phyloP scores from a whole-genome alignment of 1,139 yeast species.

The Yamadazyma taylorii region DNA sequence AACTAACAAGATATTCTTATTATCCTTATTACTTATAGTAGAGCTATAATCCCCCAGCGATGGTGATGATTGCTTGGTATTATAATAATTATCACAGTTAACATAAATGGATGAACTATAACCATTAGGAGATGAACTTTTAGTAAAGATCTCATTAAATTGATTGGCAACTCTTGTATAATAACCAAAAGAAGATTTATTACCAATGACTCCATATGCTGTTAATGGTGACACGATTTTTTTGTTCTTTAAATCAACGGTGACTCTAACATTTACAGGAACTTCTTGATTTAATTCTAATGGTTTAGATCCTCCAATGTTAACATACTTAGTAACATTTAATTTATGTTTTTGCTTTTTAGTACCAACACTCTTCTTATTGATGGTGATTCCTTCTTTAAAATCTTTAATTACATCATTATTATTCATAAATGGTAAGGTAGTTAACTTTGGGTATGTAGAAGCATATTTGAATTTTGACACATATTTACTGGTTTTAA shows the following conservation, averaged over 20 bases:
- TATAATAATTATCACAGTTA: slow-evolving; percentile 64
- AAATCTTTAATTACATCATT: slow-evolving; percentile 35
- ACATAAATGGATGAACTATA: slow-evolving; percentile 67
- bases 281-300: slow-evolving; percentile 64
- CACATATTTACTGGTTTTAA: slow-evolving; percentile 37
- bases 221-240: slow-evolving; percentile 69
- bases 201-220: slow-evolving; percentile 68
- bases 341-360: slow-evolving; percentile 47
- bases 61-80: slow-evolving; percentile 17
- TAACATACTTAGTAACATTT: slow-evolving; percentile 68
- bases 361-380: slow-evolving; percentile 46
- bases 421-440: slow-evolving; percentile 71
- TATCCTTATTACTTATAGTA: slow-evolving; percentile 15
- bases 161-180: slow-evolving; percentile 64
- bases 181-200: slow-evolving; percentile 68
- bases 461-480: slow-evolving; percentile 64
- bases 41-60: slow-evolving; percentile 10
- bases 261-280: slow-evolving; percentile 78
- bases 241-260: slow-evolving; percentile 64
- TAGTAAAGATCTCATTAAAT: slow-evolving; percentile 70
- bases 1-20: slow-evolving; percentile 46
- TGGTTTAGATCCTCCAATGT: slow-evolving; percentile 62
- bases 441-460: slow-evolving; percentile 68
- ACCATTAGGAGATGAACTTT: slow-evolving; percentile 65
- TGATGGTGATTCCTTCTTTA: slow-evolving; percentile 72